Evolutionary conservation across 2,329 filamentous ascomycete species (phyloP), one percentile per base, ranked within the genome.

Genomic region (Claviceps cyperi): DNA sequence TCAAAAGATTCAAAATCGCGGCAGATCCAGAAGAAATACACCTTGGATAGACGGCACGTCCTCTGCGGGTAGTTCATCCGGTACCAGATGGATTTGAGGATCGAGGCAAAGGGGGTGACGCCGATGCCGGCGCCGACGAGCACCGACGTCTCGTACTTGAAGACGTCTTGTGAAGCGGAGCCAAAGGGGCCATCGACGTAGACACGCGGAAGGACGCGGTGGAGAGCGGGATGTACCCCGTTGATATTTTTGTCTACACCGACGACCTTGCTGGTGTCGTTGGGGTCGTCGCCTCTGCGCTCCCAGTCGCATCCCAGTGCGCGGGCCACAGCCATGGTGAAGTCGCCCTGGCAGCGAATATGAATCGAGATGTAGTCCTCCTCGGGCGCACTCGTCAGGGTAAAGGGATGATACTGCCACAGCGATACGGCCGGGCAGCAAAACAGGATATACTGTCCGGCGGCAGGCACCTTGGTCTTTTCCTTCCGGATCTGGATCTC

Each of bases 401-500:
- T 91, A 65, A 92, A 92, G 0, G 86, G 86, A 59, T 91, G 86
- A 63, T 92, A 91, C 67, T 92, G 86, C 85, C 85, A 92, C 44
- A 92, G 73, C 1, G 86, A 91, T 15, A 92, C 81, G 56, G 87
- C 85, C 1, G 87, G 87, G 63, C 86, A 92, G 72, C 84, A 91
- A 58, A 92, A 75, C 71, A 91, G 91, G 59, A 94, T 91, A 69
- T 92, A 92, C 75, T 88, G 85, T 47, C 87, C 87, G 19, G 86
- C 84, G 48, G 86, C 84, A 48, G 77, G 76, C 3, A 85, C 88
- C 72, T 83, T 88, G 43, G 86, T 90, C 67, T 88, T 73, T 62
- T 90, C 85, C 68, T 92, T 92, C 74, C 91, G 90, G 70, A 94
- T 89, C 69, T 92, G 87, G 53, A 94, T 90, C 68, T 94, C 87